Percentiles rank a stretch among this genome's conserved stretches.
phyloP scores from a whole-genome alignment of 495 filamentous ascomycete species.

The Extremus antarcticus region DNA sequence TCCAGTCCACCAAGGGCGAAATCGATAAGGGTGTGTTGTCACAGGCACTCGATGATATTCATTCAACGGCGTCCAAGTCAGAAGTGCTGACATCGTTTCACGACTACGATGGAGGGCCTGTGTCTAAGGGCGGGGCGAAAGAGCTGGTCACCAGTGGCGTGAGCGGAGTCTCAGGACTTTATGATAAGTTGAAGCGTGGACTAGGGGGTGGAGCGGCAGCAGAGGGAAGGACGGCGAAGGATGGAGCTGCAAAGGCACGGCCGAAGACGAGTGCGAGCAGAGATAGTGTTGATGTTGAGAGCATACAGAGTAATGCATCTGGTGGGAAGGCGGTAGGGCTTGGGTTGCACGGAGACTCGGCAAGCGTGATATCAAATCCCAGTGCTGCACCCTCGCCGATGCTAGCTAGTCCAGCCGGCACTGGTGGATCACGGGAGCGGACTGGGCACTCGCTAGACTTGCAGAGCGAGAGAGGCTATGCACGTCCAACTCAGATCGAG shows the following conservation, averaged over 20 bases:
- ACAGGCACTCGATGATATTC: slow-evolving; percentile 71
- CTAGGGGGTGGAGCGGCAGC: slow-evolving; percentile 8
- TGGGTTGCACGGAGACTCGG: not conserved
- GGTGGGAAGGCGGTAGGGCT: not conserved
- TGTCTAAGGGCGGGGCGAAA: slow-evolving; percentile 9
- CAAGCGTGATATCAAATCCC: slow-evolving; percentile 1
- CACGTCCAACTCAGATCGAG: not conserved
- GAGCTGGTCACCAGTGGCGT: slow-evolving; percentile 41
- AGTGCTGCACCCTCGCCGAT: slow-evolving; percentile 13
- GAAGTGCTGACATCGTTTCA: slow-evolving; percentile 78
- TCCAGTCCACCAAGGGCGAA: slow-evolving; percentile 40
- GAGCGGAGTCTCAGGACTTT: slow-evolving; percentile 53
- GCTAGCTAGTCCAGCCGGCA: slow-evolving; percentile 1
- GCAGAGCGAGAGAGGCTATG: not conserved
- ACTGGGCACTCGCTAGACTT: not conserved
- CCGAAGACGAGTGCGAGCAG: slow-evolving; percentile 10
- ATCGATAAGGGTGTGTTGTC: slow-evolving; percentile 61
- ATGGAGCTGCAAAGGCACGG: slow-evolving; percentile 2
- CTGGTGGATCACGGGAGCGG: not conserved
- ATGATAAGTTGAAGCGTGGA: slow-evolving; percentile 50
- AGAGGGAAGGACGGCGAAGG: not conserved
- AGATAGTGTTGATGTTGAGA: slow-evolving; percentile 9
- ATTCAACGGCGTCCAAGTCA: slow-evolving; percentile 68
- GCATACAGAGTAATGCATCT: slow-evolving; percentile 14
- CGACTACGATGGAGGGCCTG: slow-evolving; percentile 46